Percentiles rank a stretch among this genome's conserved stretches.
phyloP scores from a whole-genome alignment of 176 grass and related monocot species.

The Phoenix roebelenii region DNA sequence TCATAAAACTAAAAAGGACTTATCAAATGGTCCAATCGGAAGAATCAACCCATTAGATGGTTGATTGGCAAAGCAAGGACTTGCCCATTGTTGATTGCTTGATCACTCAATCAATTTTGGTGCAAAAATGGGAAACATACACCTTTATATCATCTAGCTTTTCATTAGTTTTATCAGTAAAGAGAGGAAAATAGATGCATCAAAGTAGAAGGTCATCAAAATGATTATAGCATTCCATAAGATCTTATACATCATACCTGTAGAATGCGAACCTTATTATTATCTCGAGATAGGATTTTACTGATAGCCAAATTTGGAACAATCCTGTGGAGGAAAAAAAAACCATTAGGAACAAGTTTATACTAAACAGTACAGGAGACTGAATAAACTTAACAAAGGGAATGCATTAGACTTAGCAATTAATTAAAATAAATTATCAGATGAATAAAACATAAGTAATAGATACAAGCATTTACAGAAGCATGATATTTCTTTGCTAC shows the following conservation, averaged over 20 bases:
- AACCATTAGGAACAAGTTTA: background rate
- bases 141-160: too few species aligned
- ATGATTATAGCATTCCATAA: background rate
- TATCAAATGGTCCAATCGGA: too few species aligned
- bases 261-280: conserved; percentile 95
- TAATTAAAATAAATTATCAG: too few species aligned
- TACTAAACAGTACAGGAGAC: background rate
- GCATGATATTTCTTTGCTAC: too few species aligned
- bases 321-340: conserved; percentile 43
- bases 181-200: background rate
- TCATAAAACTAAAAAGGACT: too few species aligned
- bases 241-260: conserved; percentile 37
- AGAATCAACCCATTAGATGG: too few species aligned
- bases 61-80: too few species aligned
- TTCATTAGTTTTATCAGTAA: background rate
- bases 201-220: background rate
- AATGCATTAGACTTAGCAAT: background rate
- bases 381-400: background rate
- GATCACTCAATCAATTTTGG: too few species aligned
- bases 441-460: too few species aligned
- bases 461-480: too few species aligned
- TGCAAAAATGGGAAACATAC: too few species aligned
- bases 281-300: conserved; percentile 79
- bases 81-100: too few species aligned
- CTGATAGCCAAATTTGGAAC: conserved; percentile 95